Evolutionary conservation across 495 filamentous ascomycete species (phyloP).

Genomic region (Parathielavia appendiculata): DNA sequence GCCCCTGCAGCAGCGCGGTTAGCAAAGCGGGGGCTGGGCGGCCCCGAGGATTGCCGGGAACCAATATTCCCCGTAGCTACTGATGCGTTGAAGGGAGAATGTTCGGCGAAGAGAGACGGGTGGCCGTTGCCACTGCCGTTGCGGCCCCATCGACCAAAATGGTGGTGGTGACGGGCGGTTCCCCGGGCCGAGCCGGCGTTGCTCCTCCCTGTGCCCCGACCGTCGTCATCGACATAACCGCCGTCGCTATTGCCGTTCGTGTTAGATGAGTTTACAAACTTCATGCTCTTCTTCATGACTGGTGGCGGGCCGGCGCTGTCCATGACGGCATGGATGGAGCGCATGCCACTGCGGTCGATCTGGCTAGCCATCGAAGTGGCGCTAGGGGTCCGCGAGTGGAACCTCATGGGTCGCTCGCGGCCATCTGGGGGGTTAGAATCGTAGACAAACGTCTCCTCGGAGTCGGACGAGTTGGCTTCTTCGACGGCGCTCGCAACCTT

Average conservation of each 20-base stretch:
- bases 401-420: conserved; percentile 68
- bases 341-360: conserved; percentile 62
- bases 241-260: conserved; percentile 53
- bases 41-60: conserved; percentile 58
- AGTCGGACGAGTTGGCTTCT: conserved; percentile 82
- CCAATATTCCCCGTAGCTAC: conserved; percentile 34
- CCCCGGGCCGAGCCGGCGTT: conserved; percentile 59
- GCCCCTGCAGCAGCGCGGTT: conserved; percentile 21
- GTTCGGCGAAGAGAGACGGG: conserved; percentile 68
- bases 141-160: conserved; percentile 63
- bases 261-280: conserved; percentile 84
- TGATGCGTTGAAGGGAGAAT: conserved; percentile 57
- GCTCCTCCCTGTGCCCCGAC: conserved; percentile 53
- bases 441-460: conserved; percentile 98
- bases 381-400: conserved; percentile 93
- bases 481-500: conserved; percentile 94
- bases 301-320: conserved; percentile 63
- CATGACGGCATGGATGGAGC: conserved; percentile 53
- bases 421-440: conserved; percentile 94
- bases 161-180: conserved; percentile 67
- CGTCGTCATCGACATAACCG: conserved; percentile 56
- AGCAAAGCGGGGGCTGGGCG: conserved; percentile 47
- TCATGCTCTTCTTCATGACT: conserved; percentile 89
- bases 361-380: conserved; percentile 85
- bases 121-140: conserved; percentile 54